phyloP scores from a whole-genome alignment of 352 stramenopile species.

The Pythium sp. region DNA sequence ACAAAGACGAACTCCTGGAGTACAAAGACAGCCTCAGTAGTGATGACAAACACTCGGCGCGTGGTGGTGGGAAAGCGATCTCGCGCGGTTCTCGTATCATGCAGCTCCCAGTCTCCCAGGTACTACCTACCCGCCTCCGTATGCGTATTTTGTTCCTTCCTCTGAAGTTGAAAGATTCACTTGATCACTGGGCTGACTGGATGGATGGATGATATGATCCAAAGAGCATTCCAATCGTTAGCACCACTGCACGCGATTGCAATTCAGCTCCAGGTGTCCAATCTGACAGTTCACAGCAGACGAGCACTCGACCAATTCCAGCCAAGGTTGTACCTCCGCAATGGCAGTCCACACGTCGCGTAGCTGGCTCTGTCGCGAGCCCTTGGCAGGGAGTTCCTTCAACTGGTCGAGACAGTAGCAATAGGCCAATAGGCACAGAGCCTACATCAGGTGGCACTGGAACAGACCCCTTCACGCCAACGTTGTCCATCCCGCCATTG shows the following conservation, averaged over 20 bases:
- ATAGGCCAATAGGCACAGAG: too few relatives aligned
- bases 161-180: not conserved
- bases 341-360: slow-evolving; percentile 60
- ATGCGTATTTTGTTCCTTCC: too few relatives aligned
- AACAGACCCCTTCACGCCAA: not conserved
- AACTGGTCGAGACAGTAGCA: not conserved
- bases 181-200: not conserved
- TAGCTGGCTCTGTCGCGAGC: slow-evolving; percentile 22
- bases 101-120: slow-evolving; percentile 21
- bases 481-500: slow-evolving; percentile 18
- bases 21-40: slow-evolving; percentile 34
- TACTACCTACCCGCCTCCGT: not conserved
- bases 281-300: not conserved
- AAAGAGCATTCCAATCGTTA: slow-evolving; percentile 5
- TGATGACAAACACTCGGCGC: not conserved
- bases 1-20: slow-evolving; percentile 72
- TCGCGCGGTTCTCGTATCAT: slow-evolving; percentile 10
- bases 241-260: too few relatives aligned
- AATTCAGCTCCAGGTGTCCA: not conserved
- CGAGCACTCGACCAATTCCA: slow-evolving; percentile 2
- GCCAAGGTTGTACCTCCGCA: slow-evolving; percentile 32
- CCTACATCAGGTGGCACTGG: not conserved
- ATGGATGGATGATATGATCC: not conserved
- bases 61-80: not conserved
- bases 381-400: not conserved